These are phyloP conservation scores for Zarea fungicola DNA, from an alignment of 2,329 filamentous ascomycete genomes.

Conservation along the genomic window DNA sequence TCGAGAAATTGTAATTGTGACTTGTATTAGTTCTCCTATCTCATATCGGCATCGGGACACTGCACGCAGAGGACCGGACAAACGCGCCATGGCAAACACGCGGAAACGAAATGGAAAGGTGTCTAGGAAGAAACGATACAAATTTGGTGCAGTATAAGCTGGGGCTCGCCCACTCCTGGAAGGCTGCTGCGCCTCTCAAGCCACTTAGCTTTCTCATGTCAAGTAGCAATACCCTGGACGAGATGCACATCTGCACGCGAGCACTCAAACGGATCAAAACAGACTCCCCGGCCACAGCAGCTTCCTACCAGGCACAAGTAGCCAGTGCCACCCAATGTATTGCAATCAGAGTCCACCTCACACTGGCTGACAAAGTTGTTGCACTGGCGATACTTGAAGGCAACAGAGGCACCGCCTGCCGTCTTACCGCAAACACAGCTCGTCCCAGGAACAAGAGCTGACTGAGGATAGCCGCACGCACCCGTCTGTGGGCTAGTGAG, in stretches of 20 bases:
- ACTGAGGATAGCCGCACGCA: constrained; percentile 26
- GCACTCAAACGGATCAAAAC: constrained; percentile 32
- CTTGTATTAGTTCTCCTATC: too few relatives aligned
- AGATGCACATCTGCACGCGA: constrained; percentile 28
- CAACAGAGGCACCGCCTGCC: constrained; percentile 20
- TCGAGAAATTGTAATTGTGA: background rate
- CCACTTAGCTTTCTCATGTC: background rate
- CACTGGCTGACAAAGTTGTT: constrained; percentile 26
- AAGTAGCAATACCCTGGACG: constrained; percentile 18
- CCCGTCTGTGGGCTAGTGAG: constrained; percentile 14
- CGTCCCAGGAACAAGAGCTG: constrained; percentile 25
- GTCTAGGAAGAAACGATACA: too few relatives aligned
- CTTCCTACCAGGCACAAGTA: constrained; percentile 30
- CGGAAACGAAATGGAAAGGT: too few relatives aligned
- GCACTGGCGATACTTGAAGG: constrained; percentile 30
- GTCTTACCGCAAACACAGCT: constrained; percentile 32
- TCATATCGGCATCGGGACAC: too few relatives aligned
- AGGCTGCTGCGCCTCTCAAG: background rate
- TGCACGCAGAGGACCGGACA: too few relatives aligned
- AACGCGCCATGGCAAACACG: too few relatives aligned
- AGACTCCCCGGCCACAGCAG: constrained; percentile 31
- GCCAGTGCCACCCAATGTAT: constrained; percentile 18
- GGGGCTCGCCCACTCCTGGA: too few relatives aligned
- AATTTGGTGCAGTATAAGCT: too few relatives aligned
- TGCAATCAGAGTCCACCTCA: constrained; percentile 23